Base-by-base conservation (phyloP, 352 stramenopile genomes). In the Globisporangium cederbergense region DNA sequence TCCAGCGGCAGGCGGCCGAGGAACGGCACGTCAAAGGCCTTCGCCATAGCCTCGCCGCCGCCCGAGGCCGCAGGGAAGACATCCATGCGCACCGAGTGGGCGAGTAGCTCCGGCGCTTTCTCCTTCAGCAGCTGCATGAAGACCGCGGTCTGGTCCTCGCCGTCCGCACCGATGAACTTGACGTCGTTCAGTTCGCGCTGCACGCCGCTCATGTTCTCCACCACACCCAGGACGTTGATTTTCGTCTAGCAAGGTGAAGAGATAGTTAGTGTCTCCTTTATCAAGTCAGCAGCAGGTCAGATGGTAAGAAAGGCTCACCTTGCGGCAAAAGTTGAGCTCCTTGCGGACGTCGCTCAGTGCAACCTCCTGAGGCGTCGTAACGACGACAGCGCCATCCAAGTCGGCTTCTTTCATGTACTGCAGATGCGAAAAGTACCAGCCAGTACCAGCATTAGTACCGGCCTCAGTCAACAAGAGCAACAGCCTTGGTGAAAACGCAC, bases 271-370 rank as follows among this genome's bases (percentile, higher is more conserved):
- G 25, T 2, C 34, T 40, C 10, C 34, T 40, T 40, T 40, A 8
- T 28, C 25, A 60, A 38, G 47, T 47, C n/a, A 34, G 7, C 6
- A 42, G 22, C 14, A 40, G 4, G 13, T 11, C 3, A 40, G 9
- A 38, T 46, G 14, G 0, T 8, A 18, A 4, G 14, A 38, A 8
- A 13, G 52, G n/a, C 67, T 79, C 4, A 97, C 98, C 75, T 99
- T 99, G 71, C 90, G 90, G 76, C 98, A 99, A 77, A 99, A 99
- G 77, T 98, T 99, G n/a, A 99, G 80, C 75, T 99, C 98, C 75
- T 99, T 99, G 60, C 98, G 90, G 4, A 99, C 98, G 73, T 99
- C 98, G 7, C 88, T 96, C 72, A 99, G 96, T n/a, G 97, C 96
- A 18, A 99, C 97, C 86, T 99, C 97, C 76, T 99, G 98, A 0